Base-by-base conservation (phyloP, 164 flowering plant genomes). In the Cinnamomum chago region DNA sequence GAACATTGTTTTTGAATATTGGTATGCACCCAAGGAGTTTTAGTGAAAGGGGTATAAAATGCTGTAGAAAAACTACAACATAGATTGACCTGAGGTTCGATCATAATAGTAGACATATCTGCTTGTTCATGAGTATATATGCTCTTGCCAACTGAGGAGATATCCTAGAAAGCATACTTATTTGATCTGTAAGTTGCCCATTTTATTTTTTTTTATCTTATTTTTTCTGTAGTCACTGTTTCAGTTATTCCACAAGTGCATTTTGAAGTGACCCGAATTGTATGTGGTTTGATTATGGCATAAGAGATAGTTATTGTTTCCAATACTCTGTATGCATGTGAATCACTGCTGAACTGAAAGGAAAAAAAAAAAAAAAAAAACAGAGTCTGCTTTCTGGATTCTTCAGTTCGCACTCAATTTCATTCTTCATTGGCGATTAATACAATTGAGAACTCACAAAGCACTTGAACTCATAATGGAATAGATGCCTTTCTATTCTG, bases 161-260 rank as follows among this genome's bases (percentile, higher is more conserved):
- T 70, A 22, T 12, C 62, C 33, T 52, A 6, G 74, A 52, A 40
- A 62, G 74, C 74, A 62, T 72, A 62, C 22, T 72, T 62, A 30
- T 60, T 71, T 71, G 3, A 71, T 71, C 65, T 62, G 74, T 62
- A 72, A 72, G 74, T 72, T 72, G 24, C 62, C 66, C 47, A 30
- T 30, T 30, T 30, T 4, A 30, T 30, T 27, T 27, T 27, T 1
- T 27, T 30, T 30, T 30, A 30, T 30, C 4, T 22, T 47, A 62
- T 62, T 62, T 47, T 20, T 47, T 68, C n/a, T 55, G 60, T 55
- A 5, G 5, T 55, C 17, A 3, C 7, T 55, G n/a, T 5, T 15
- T 55, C 6, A 55, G n/a, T 55, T 55, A 55, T 3, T 15, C 3
- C 1, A 14, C 13, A 20, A 20, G 60, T 55, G 60, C 60, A 55